Evolutionary conservation across 345 rosid species (phyloP).

Genomic region (Bruguiera parviflora): DNA sequence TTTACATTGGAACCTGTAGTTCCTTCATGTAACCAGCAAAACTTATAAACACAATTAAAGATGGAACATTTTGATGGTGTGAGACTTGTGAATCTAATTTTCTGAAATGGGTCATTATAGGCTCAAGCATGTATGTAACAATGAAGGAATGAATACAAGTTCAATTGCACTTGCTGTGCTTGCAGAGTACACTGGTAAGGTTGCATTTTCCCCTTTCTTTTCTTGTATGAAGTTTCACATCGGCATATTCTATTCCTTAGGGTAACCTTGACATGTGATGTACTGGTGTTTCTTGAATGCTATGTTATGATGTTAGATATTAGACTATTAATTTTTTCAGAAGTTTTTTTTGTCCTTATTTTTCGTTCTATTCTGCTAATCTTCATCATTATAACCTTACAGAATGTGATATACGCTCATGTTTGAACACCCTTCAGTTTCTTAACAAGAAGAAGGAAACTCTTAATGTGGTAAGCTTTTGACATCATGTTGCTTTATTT

Average conservation of each 20-base stretch:
- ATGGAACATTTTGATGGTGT: not conserved
- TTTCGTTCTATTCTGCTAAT: not conserved
- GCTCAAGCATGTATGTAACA: slow-evolving; percentile 80
- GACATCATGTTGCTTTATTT: not conserved
- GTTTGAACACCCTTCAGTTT: slow-evolving; percentile 96
- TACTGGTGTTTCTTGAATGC: not conserved
- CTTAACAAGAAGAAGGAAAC: slow-evolving; percentile 82
- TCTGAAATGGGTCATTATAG: slow-evolving; percentile 31
- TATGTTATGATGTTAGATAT: not conserved
- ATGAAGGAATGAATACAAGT: slow-evolving; percentile 83
- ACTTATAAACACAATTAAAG: not conserved
- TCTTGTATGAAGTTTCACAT: not conserved
- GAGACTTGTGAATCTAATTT: slow-evolving; percentile 1
- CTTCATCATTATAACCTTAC: slow-evolving; percentile 28
- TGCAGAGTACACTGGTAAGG: slow-evolving; percentile 85
- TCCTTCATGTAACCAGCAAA: not conserved
- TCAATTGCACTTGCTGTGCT: slow-evolving; percentile 76
- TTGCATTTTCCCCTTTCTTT: slow-evolving; percentile 8
- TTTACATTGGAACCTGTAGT: not conserved
- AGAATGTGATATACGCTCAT: slow-evolving; percentile 94
- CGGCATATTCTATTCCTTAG: slow-evolving; percentile 1
- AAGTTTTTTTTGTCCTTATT: not conserved
- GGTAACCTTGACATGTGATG: not conserved
- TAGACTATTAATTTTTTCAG: not conserved
- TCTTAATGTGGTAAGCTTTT: slow-evolving; percentile 67